phyloP scores from a whole-genome alignment of 2,329 filamentous ascomycete species.

The Aspergillus quadricinctus region DNA sequence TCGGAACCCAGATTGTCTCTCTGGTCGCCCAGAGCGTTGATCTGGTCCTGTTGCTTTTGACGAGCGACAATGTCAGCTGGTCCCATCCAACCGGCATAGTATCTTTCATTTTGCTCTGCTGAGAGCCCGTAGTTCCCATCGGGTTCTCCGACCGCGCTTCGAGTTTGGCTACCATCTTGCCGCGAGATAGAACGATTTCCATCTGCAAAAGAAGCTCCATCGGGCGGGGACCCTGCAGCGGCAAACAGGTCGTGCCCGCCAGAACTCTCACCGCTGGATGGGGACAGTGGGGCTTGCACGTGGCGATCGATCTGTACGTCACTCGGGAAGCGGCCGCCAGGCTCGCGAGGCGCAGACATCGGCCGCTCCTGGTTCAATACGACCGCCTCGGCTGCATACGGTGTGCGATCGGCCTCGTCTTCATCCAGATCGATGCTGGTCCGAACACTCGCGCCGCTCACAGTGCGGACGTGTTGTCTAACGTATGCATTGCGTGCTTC shows the following conservation, averaged over 20 bases:
- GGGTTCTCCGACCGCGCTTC: slow-evolving; percentile 6
- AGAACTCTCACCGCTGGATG: slow-evolving; percentile 76
- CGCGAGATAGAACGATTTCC: slow-evolving; percentile 31
- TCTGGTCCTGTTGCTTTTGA: slow-evolving; percentile 16
- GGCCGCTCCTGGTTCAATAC: slow-evolving; percentile 36
- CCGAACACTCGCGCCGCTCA: slow-evolving; percentile 59
- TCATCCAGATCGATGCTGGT: slow-evolving; percentile 77
- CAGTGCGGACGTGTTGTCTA: slow-evolving; percentile 70
- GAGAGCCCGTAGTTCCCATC: slow-evolving; percentile 7
- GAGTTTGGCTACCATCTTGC: slow-evolving; percentile 12
- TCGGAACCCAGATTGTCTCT: slow-evolving; percentile 2
- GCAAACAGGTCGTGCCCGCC: slow-evolving; percentile 60
- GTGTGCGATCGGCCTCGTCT: slow-evolving; percentile 61
- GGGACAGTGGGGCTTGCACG: slow-evolving; percentile 73
- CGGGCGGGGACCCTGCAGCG: slow-evolving; percentile 54
- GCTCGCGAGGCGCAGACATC: slow-evolving; percentile 56
- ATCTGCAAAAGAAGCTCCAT: slow-evolving; percentile 33
- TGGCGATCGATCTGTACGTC: slow-evolving; percentile 84
- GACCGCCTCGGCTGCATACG: slow-evolving; percentile 57
- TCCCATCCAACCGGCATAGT: slow-evolving; percentile 53
- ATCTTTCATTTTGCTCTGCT: slow-evolving; percentile 33
- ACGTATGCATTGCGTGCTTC: slow-evolving; percentile 88
- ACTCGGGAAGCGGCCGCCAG: slow-evolving; percentile 95
- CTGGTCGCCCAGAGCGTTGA: slow-evolving; percentile 3
- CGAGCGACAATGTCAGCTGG: slow-evolving; percentile 31